A percentile compares a stretch with the other conserved stretches of the same genome.
Evolutionary conservation across 768 basidiomycete species (phyloP).

Genomic region (Sistotremastrum niveocremeum): DNA sequence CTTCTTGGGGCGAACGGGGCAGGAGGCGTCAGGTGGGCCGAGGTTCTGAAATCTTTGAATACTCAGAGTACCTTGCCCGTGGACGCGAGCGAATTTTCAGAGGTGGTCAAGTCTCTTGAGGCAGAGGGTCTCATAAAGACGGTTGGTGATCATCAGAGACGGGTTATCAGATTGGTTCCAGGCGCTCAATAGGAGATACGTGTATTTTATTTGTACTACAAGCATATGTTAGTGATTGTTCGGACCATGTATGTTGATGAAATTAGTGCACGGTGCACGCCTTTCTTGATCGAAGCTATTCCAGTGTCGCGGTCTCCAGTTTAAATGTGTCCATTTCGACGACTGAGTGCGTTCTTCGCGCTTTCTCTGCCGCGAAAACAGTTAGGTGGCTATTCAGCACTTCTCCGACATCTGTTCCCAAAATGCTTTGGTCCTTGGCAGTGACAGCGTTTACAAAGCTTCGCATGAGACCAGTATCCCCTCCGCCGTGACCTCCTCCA

Average conservation of each 20-base stretch:
- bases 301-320: conserved; percentile 16
- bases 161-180: conserved; percentile 64
- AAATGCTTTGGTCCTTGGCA: conserved; percentile 41
- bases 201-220: neutral
- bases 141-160: conserved; percentile 73
- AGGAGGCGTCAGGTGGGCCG: conserved; percentile 67
- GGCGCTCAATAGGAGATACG: conserved; percentile 11
- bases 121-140: conserved; percentile 81
- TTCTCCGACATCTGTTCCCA: conserved; percentile 57
- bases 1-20: conserved; percentile 38
- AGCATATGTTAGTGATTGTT: too few species aligned
- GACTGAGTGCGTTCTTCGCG: conserved; percentile 52
- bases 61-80: conserved; percentile 78
- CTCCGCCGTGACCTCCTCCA: conserved; percentile 73
- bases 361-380: conserved; percentile 79
- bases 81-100: conserved; percentile 66
- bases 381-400: conserved; percentile 68
- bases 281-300: too few species aligned
- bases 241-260: too few species aligned
- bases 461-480: conserved; percentile 63
- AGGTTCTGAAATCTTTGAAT: conserved; percentile 64
- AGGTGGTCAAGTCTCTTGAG: conserved; percentile 65
- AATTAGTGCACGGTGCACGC: too few species aligned
- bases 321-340: conserved; percentile 62
- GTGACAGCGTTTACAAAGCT: conserved; percentile 68